Conservation (phyloP, 2,329 filamentous ascomycete genomes). For the Escovopsis weberi region DNA sequence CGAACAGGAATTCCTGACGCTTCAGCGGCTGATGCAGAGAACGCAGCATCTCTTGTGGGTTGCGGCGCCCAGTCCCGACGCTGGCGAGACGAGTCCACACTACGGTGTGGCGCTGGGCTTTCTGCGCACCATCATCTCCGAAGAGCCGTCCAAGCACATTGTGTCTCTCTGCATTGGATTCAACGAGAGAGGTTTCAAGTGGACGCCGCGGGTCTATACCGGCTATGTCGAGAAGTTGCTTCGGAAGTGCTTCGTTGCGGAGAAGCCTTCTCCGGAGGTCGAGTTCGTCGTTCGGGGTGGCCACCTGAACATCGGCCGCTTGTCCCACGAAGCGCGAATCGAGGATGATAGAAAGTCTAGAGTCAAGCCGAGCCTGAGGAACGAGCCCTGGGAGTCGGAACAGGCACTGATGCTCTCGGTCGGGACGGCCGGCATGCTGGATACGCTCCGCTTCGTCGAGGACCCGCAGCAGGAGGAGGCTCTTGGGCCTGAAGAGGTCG, state of each 20-base stretch:
- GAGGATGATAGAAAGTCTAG: slow-evolving; percentile 4
- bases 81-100: neutral
- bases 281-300: neutral
- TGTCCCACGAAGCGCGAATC: slow-evolving; percentile 1
- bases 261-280: neutral
- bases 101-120: neutral
- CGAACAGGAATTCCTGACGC: neutral
- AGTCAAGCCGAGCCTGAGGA: neutral
- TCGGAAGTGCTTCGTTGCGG: neutral
- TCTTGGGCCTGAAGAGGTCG: slow-evolving; percentile 8
- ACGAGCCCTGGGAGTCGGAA: slow-evolving; percentile 2
- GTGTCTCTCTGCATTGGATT: neutral
- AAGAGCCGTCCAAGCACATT: neutral
- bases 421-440: slow-evolving; percentile 10
- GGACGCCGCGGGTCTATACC: neutral
- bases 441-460: slow-evolving; percentile 13
- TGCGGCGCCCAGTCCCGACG: neutral
- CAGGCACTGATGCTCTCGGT: slow-evolving; percentile 9
- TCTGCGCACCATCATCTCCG: neutral
- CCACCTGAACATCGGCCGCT: neutral
- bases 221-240: neutral
- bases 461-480: slow-evolving; percentile 2
- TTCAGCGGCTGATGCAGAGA: neutral
- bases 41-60: neutral
- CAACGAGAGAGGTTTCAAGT: neutral